Evolutionary conservation across 2,329 filamentous ascomycete genomes (phyloP), one percentile per base, ranked within the genome.

Genomic region (Cercospora beticola): DNA sequence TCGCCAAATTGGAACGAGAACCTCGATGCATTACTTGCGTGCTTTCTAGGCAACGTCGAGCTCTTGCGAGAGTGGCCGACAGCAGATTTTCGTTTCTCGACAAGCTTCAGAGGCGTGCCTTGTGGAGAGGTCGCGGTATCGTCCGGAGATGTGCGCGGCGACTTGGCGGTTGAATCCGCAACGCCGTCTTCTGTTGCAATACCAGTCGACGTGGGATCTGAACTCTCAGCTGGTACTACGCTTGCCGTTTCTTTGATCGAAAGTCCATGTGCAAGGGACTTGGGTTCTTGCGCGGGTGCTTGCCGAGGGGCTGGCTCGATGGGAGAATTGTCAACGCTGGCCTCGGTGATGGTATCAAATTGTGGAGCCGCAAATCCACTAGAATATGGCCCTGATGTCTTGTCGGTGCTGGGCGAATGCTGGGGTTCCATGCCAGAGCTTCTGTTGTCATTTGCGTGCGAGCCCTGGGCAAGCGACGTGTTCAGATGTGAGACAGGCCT

Each of bases 1-100:
- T 90, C 90, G 16, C 89, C 86, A 84, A 93, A 92, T 75, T 94
- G 91, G 75, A 94, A 94, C 74, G 91, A 94, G 76, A 94, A 94
- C 14, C 92, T 84, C 0, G 90, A 93, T 0, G 91, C 92, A 10
- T 89, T 92, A 77, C 91, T 93, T 3, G 79, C 80, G 57, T 83
- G 77, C 71, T 84, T 82, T 57, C 81, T 78, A 4, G 82, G 82
- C 10, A 81, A 18, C 68, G 12, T 56, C 12, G 69, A 59, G 57
- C 59, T 64, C 28, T 70, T 68, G 31, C 71, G 71, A n/a, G 74
- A 67, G 56, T 77, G 75, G 14, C 77, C 76, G 5, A 75, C 76
- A 26, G 76, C 76, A 43, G 72, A 74, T 5, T 70, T 70, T 7
- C 73, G 71, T 68, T 76, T 76, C 68, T 78, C 76, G 18, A 78